Percentiles rank a stretch among this genome's conserved stretches.
Evolutionary conservation across 805 yeast genomes (phyloP).

Genomic region (Pichia gijzeniarum): DNA sequence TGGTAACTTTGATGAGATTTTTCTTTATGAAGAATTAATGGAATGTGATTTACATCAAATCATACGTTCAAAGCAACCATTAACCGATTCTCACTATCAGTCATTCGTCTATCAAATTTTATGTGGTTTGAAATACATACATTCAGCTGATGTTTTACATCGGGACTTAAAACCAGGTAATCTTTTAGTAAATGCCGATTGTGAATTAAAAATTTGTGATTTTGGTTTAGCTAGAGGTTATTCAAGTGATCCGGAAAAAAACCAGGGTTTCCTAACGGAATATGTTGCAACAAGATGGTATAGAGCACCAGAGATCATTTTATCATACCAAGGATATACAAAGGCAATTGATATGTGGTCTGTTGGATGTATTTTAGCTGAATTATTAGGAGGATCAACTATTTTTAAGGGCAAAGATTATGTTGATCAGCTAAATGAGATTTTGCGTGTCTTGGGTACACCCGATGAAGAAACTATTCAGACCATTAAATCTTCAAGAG

Average conservation of each 20-base stretch:
- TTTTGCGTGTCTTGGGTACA: conserved; percentile 83
- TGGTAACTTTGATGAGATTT: conserved; percentile 81
- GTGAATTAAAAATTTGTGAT: conserved; percentile 94
- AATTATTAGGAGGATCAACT: conserved; percentile 84
- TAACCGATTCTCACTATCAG: conserved; percentile 94
- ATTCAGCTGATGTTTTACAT: conserved; percentile 92
- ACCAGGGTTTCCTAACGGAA: conserved; percentile 92
- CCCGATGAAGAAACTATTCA: conserved; percentile 68
- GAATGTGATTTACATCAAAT: conserved; percentile 99
- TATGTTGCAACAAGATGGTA: conserved; percentile 99
- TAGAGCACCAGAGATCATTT: conserved; percentile 96
- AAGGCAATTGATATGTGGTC: conserved; percentile 98
- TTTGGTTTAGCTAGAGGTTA: conserved; percentile 94
- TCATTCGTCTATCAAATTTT: conserved; percentile 85
- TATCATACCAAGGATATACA: conserved; percentile 88
- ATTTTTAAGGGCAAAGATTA: conserved; percentile 93
- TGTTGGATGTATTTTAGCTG: conserved; percentile 95
- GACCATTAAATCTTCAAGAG: conserved; percentile 77
- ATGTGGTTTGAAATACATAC: conserved; percentile 91
- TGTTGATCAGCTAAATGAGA: conserved; percentile 89
- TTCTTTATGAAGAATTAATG: conserved; percentile 93
- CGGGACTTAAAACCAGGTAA: conserved; percentile 95
- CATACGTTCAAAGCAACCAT: conserved; percentile 85
- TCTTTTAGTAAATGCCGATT: conserved; percentile 87
- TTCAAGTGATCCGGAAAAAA: conserved; percentile 71